Conservation (phyloP, 345 rosid genomes). For the Moricandia moricandioides region DNA sequence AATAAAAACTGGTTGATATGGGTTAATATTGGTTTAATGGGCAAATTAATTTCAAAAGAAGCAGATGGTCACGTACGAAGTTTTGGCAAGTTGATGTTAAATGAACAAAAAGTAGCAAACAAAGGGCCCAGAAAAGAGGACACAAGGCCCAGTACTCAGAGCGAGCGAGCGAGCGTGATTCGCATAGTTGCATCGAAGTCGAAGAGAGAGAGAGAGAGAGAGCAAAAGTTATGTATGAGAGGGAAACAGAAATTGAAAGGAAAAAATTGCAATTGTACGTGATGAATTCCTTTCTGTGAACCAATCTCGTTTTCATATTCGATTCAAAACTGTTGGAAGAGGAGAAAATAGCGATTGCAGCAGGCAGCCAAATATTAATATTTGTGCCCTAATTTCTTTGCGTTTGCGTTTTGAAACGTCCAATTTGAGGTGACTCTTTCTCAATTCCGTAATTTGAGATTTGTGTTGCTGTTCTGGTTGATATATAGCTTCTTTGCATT, state of each 20-base stretch:
- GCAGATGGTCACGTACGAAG: too few species aligned
- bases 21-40: too few species aligned
- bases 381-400: constrained; percentile 42
- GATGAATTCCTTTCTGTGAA: not conserved
- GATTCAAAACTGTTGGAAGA: not conserved
- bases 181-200: not conserved
- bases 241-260: constrained; percentile 26
- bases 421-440: constrained; percentile 47
- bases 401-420: constrained; percentile 31
- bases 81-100: too few species aligned
- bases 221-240: constrained; percentile 13
- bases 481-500: not conserved
- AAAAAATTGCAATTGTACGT: constrained; percentile 10
- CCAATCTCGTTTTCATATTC: not conserved
- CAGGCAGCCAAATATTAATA: constrained; percentile 42
- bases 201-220: not conserved
- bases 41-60: too few species aligned
- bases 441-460: constrained; percentile 13
- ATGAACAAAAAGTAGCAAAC: not conserved
- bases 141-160: not conserved
- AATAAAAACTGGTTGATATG: too few species aligned
- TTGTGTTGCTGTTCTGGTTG: not conserved
- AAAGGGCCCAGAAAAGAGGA: not conserved
- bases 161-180: not conserved
- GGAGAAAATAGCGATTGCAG: not conserved